Evolutionary conservation across 75 land plant genomes (phyloP), one percentile per base, ranked within the genome.

Genomic region (Sequoia sempervirens): DNA sequence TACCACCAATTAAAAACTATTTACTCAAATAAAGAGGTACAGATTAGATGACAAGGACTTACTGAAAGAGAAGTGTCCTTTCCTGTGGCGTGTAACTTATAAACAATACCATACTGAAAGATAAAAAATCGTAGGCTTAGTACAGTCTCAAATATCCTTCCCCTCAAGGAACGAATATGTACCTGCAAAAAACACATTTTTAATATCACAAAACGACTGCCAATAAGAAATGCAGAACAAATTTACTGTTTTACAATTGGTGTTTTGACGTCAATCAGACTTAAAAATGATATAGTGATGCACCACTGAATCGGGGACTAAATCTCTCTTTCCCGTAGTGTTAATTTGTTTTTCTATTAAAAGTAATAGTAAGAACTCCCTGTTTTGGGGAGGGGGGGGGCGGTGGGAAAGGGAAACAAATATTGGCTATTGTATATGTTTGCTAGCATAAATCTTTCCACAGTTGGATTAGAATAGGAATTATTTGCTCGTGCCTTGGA

Each of bases 21-120:
- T 64, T 11, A 70, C 14, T 70, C 36, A 32, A 11, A 69, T 23
- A 80, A 64, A 82, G 45, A 9, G 80, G 23, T 40, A 54, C 50
- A 32, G 41, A 3, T 32, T 37, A 32, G 46, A 5, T 26, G 47
- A 38, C 56, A 45, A 80, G 17, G 52, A 73, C 40, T 45, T 85
- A 96, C 99, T 85, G 90, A 81, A 40, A 96, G 81, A 45, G 91
- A 91, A 43, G 95, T 96, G 84, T 83, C 75, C 15, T 85, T 79
- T 64, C 89, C 89, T 12, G 91, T 79, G 32, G 82, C 89, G 79
- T 93, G 84, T 40, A 97, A 89, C 75, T 95, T 93, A 89, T 97
- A 97, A 18, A 97, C 98, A 91, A 96, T 88, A 17, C 99, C 99
- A 85, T 96, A 97, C 81, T 97, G 99, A 83, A 97, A 92, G 45